Evolutionary conservation across 257 asterid genomes (phyloP).

Genomic region (Lantana camara): DNA sequence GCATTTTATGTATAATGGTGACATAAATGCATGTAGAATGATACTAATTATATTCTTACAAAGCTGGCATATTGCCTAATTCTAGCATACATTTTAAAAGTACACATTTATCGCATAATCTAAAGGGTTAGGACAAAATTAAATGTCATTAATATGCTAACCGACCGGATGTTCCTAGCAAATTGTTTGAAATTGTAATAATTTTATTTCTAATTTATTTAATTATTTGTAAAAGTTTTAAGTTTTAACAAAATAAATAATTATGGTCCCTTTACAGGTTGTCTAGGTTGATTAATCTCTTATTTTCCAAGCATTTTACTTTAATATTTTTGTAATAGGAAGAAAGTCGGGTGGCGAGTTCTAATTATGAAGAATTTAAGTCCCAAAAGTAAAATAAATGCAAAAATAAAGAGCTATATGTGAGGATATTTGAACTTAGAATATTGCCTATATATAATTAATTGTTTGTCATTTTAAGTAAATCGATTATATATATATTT

Average conservation of each 20-base stretch:
- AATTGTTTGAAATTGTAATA: constrained; percentile 13
- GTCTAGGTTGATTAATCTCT: constrained; percentile 26
- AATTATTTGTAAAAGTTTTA: not conserved
- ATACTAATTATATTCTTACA: not conserved
- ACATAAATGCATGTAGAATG: constrained; percentile 4
- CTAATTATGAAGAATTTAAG: too few species aligned
- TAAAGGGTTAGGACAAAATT: not conserved
- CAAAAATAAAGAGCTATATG: too few species aligned
- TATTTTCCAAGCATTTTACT: constrained; percentile 9
- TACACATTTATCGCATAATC: not conserved
- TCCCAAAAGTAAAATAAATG: too few species aligned
- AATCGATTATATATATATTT: too few species aligned
- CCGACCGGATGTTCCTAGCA: constrained; percentile 16
- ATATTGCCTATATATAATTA: too few species aligned
- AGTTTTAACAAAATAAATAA: constrained; percentile 22
- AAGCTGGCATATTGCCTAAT: not conserved
- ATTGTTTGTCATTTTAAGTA: too few species aligned
- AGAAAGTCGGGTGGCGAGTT: not conserved
- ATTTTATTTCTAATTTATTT: constrained; percentile 20
- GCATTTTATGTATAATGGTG: not conserved
- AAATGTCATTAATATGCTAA: not conserved
- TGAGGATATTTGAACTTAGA: too few species aligned
- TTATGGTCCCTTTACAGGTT: constrained; percentile 36
- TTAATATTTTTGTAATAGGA: not conserved
- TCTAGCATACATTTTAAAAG: not conserved